These are phyloP conservation scores for Diaporthe sp. DNA, from an alignment of 2,329 filamentous ascomycete genomes.

Conservation along the genomic window DNA sequence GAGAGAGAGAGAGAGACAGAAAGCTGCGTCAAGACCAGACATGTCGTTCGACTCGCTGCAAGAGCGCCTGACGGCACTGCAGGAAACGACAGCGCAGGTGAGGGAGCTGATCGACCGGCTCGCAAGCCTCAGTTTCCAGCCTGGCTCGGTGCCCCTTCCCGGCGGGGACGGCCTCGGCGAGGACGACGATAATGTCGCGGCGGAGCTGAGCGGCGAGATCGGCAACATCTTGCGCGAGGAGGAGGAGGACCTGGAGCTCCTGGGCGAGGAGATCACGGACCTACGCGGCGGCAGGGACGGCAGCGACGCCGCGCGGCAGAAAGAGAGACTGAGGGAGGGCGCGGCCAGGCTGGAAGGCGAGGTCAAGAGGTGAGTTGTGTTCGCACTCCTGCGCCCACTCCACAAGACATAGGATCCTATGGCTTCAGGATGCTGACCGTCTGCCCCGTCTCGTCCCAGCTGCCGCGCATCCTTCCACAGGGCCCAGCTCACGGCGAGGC, in stretches of 20 bases:
- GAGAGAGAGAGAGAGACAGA: not conserved
- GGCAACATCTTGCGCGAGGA: constrained; percentile 81
- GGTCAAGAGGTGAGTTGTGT: constrained; percentile 71
- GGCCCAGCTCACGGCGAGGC: constrained; percentile 85
- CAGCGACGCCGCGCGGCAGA: constrained; percentile 72
- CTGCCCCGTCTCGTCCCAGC: constrained; percentile 49
- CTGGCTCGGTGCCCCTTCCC: constrained; percentile 68
- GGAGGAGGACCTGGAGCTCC: constrained; percentile 86
- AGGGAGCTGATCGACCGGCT: constrained; percentile 72
- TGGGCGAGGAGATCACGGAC: constrained; percentile 84
- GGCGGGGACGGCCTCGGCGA: constrained; percentile 46
- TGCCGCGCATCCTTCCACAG: constrained; percentile 80
- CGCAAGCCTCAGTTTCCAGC: constrained; percentile 69
- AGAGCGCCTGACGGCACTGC: constrained; percentile 71
- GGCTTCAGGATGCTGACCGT: constrained; percentile 12
- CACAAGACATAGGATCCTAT: not conserved
- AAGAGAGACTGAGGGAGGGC: constrained; percentile 75
- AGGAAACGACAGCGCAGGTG: constrained; percentile 73
- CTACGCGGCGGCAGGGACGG: constrained; percentile 66
- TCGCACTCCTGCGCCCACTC: constrained; percentile 33
- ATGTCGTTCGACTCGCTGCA: constrained; percentile 74
- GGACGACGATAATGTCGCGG: constrained; percentile 66
- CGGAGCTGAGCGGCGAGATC: constrained; percentile 86
- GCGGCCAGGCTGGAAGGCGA: constrained; percentile 78
- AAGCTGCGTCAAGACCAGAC: constrained; percentile 27